phyloP scores from a whole-genome alignment of 1,284 basidiomycete genomes.

The Sanguinoderma infundibulare region DNA sequence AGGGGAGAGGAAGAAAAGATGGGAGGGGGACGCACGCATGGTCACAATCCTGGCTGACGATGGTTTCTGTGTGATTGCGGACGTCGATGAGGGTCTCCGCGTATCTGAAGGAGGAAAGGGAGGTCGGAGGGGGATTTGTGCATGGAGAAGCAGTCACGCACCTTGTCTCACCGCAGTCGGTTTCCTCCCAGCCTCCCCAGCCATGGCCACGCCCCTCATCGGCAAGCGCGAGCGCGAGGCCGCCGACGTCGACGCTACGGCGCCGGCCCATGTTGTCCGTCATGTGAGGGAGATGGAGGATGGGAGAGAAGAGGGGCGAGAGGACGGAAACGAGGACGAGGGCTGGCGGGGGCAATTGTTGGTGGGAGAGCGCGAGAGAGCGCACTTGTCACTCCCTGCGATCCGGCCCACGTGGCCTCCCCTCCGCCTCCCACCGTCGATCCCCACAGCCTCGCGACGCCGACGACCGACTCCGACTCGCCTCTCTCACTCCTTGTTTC shows the following conservation, averaged over 20 bases:
- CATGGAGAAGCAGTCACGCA: constrained; percentile 39
- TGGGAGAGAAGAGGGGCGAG: neutral
- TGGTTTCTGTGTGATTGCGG: constrained; percentile 76
- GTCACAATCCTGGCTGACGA: constrained; percentile 64
- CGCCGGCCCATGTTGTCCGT: constrained; percentile 42
- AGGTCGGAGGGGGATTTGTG: constrained; percentile 9
- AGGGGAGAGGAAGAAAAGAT: constrained; percentile 30
- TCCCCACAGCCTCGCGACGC: constrained; percentile 6
- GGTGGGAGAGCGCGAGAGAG: neutral
- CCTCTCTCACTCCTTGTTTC: no score
- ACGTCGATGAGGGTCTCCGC: constrained; percentile 84
- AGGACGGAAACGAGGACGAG: no score
- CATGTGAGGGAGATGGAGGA: constrained; percentile 6
- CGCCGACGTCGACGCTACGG: constrained; percentile 84
- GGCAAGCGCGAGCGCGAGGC: constrained; percentile 76
- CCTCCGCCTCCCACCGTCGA: neutral
- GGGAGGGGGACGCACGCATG: constrained; percentile 44
- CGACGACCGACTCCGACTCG: no score
- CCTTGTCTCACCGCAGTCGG: constrained; percentile 60
- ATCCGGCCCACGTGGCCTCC: constrained; percentile 26
- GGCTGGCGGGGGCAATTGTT: constrained; percentile 5
- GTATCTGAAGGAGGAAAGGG: constrained; percentile 43
- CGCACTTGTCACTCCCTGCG: constrained; percentile 19
- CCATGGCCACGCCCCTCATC: constrained; percentile 68
- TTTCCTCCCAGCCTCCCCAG: constrained; percentile 71